Base-by-base conservation (phyloP, 2,329 filamentous ascomycete genomes). In the Paracorniculantispora psalliotae region DNA sequence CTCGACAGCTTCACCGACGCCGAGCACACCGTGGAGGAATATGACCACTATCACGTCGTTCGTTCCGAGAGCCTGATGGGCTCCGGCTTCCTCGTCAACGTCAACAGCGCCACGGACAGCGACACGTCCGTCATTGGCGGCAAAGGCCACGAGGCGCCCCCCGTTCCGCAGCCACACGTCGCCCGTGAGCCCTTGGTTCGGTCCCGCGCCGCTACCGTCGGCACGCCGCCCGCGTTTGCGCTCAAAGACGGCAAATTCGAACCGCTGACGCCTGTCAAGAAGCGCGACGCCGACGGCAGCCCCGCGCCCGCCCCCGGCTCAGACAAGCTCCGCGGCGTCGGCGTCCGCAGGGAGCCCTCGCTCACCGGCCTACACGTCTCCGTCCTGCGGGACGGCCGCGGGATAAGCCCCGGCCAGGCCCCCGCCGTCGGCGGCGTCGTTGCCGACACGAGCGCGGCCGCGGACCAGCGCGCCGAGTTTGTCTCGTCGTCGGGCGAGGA, bases 1-100 rank as follows among this genome's bases (percentile, higher is more conserved):
- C 78, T 99, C 10, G 86, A 96, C 61, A 87, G 81, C 65, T 91
- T 88, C 69, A 83, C 80, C 2, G 77, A 79, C 44, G 77, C 82
- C 0, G 78, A 80, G 50, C 82, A 86, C 66, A 79, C 80, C 2
- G 75, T 80, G 59, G 83, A 85, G 66, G 82, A 88, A 67, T 87
- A 83, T 64, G 82, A 81, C 56, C 77, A 77, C 43, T 87, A 86
- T 66, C 75, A 75, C 52, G 70, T 75, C 28, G 81, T 79, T 28
- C 75, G 81, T n/a, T 74, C 77, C 49, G 75, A 76, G 61, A 83
- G 79, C 64, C 67, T 84, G 12, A 69, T 82, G 8, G 77, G 73
- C 3, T 73, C 73, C 3, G 69, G 66, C 13, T 67, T 66, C 47
- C 65, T 68, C 17, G 57, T 61, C n/a, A 63, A 66, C 35, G 59